Base-by-base conservation (phyloP, 164 flowering plant genomes). In the Nelumbo lutea region DNA sequence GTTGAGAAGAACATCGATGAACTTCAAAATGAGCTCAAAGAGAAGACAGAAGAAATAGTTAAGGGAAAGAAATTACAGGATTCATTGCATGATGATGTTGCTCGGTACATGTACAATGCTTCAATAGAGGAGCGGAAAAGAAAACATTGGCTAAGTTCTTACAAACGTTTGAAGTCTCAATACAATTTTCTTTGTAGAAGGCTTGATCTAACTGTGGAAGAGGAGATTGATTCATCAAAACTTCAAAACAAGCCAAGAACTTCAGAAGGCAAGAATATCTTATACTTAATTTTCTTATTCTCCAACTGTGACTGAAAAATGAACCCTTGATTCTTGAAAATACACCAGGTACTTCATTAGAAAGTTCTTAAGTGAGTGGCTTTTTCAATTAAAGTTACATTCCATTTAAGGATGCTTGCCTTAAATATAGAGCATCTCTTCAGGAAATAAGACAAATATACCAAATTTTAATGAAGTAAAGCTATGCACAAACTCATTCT, bases 81-180 rank as follows among this genome's bases (percentile, higher is more conserved):
- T 38, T 78, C 79, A 60, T 77, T 88, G 40, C 73, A 47, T 39
- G 73, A 85, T 53, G 78, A 83, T 75, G 68, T 80, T 67, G 82
- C 84, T 71, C 50, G 38, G 55, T 82, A 78, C 58, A 65, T 72
- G 55, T 59, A 69, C 39, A 85, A 88, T 73, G 69, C 86, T 53
- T 40, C 57, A 65, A 68, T 70, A 40, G 90, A 85, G 80, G 82
- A 70, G 82, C 80, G 76, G 64, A 86, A 75, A 76, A 72, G 42
- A 62, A 78, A 61, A 46, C 81, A 79, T 44, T 7, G 69, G 6
- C 5, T 78, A 38, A 80, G 61, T 71, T 69, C 75, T 6, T 86
- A 78, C 65, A 90, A 86, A 72, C 84, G 66, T 59, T 81, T 89
- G 71, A 90, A 83, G 79, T 86, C 92, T 64, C 89, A 89, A 61